A percentile compares a stretch with the other conserved stretches of the same genome.
Conservation (phyloP, 164 flowering plant species). For the Macadamia integrifolia region DNA sequence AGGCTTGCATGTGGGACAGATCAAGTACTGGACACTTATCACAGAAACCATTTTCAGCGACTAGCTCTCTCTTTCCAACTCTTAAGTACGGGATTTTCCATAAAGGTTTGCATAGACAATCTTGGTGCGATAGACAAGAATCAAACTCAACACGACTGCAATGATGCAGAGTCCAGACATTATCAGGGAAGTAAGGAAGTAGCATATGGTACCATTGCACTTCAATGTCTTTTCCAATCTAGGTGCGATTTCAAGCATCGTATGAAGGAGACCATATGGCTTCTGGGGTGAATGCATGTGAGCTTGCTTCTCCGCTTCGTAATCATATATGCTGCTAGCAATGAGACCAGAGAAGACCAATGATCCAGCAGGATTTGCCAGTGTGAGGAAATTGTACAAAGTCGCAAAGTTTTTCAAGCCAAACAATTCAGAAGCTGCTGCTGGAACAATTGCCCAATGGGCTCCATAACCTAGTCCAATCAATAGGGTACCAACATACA, state of each 20-base stretch:
- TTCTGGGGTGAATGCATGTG: constrained; percentile 17
- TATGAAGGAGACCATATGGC: constrained; percentile 16
- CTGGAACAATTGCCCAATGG: constrained; percentile 96
- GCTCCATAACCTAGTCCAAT: constrained; percentile 98
- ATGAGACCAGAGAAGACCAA: constrained; percentile 78
- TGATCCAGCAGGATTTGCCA: constrained; percentile 89
- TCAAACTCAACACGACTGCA: constrained; percentile 69
- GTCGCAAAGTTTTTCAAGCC: constrained; percentile 93
- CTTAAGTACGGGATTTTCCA: constrained; percentile 48
- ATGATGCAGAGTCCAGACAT: constrained; percentile 80
- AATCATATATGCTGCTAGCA: constrained; percentile 83
- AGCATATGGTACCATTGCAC: constrained; percentile 79
- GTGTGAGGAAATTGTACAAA: constrained; percentile 82
- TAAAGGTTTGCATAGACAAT: constrained; percentile 70
- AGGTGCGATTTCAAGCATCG: constrained; percentile 15
- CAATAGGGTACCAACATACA: constrained; percentile 76
- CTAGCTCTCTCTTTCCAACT: neutral
- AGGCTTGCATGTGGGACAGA: neutral
- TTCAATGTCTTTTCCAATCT: constrained; percentile 45
- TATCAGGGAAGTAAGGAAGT: constrained; percentile 65
- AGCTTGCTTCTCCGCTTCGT: constrained; percentile 87
- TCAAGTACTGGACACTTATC: neutral
- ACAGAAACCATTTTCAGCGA: neutral
- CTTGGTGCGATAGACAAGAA: constrained; percentile 77
- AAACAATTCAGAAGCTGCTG: constrained; percentile 92